Percentiles rank a stretch among this genome's conserved stretches.
Evolutionary conservation across 2,329 filamentous ascomycete genomes (phyloP).

Genomic region (Monosporascus cannonballus): DNA sequence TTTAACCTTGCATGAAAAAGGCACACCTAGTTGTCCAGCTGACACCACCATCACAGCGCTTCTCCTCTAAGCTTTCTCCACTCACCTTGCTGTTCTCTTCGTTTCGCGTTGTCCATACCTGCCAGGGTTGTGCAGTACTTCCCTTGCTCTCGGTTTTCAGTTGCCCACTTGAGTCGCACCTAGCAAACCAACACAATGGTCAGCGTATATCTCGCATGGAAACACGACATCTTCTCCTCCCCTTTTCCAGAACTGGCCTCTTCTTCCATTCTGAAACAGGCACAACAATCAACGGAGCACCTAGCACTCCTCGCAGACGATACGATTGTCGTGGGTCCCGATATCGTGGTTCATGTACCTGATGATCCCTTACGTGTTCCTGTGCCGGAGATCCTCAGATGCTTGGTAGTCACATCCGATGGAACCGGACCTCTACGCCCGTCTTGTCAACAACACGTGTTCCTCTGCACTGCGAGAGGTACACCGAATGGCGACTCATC

Average conservation of each 20-base stretch:
- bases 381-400: not conserved
- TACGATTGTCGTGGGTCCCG: slow-evolving; percentile 9
- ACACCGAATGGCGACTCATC: not conserved
- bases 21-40: not conserved
- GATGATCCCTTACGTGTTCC: slow-evolving; percentile 17
- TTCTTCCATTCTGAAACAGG: not conserved
- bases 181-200: not conserved
- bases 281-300: not conserved
- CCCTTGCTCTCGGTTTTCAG: not conserved
- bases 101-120: not conserved
- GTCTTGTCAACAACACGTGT: not conserved
- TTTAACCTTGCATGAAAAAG: not conserved
- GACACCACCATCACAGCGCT: not conserved
- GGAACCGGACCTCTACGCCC: not conserved
- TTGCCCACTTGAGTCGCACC: not conserved
- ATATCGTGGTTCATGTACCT: slow-evolving; percentile 18
- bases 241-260: not conserved
- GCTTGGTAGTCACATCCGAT: not conserved
- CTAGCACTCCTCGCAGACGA: not conserved
- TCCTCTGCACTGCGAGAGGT: not conserved
- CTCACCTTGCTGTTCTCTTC: not conserved
- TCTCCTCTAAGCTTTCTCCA: not conserved
- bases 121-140: not conserved
- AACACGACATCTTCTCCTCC: not conserved
- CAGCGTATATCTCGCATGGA: not conserved